phyloP scores from a whole-genome alignment of 2,329 filamentous ascomycete species.

The Pseudogymnoascus sp. region DNA sequence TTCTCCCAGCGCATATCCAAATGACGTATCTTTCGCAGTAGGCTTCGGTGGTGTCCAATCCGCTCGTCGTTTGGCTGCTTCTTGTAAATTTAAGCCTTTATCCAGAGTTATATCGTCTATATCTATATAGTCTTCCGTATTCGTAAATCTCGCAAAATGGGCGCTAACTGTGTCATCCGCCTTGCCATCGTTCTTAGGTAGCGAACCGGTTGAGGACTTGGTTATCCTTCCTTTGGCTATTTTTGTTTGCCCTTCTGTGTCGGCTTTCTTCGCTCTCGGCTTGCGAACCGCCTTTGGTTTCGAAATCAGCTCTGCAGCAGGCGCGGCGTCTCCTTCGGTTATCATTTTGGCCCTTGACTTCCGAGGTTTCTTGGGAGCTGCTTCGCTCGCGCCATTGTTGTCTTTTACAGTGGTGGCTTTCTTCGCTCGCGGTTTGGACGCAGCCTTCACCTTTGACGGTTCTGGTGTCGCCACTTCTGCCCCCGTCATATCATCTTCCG shows the following conservation, averaged over 20 bases:
- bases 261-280: conserved; percentile 24
- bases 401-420: background rate
- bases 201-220: conserved; percentile 25
- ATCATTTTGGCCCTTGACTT: conserved; percentile 20
- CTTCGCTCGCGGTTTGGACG: conserved; percentile 24
- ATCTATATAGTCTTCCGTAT: background rate
- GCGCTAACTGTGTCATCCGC: conserved; percentile 29
- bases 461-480: conserved; percentile 12
- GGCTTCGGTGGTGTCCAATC: conserved; percentile 62
- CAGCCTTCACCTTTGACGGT: conserved; percentile 20
- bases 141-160: conserved; percentile 24
- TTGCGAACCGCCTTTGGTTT: conserved; percentile 22
- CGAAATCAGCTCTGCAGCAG: background rate
- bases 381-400: background rate
- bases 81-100: conserved; percentile 15
- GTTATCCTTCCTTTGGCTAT: conserved; percentile 29
- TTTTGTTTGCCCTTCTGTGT: conserved; percentile 25
- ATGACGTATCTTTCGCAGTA: conserved; percentile 24
- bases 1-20: background rate
- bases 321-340: conserved; percentile 2
- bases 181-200: conserved; percentile 16
- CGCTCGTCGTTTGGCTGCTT: conserved; percentile 46
- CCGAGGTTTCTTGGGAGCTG: conserved; percentile 16
- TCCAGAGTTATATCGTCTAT: conserved; percentile 14
- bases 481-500: conserved; percentile 11